Conservation (phyloP, 495 filamentous ascomycete genomes). For the Podospora bellae-mahoneyi region DNA sequence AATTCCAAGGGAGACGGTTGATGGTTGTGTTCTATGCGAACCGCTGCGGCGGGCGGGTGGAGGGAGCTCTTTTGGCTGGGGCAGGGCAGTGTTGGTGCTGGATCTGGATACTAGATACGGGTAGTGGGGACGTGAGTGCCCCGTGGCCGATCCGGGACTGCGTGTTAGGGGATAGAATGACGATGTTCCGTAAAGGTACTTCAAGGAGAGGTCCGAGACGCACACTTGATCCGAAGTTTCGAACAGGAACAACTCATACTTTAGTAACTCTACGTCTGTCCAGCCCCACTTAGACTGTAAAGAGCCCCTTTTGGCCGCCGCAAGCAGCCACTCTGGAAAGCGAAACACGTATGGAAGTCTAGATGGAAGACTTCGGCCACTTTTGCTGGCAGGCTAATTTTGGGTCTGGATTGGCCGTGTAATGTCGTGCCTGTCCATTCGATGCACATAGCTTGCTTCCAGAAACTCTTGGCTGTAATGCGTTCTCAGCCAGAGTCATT, state of each 20-base stretch:
- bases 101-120: too few species aligned
- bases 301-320: conserved; percentile 5
- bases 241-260: background rate
- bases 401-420: background rate
- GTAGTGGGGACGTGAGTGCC: background rate
- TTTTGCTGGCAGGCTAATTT: conserved; percentile 6
- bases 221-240: conserved; percentile 8
- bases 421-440: background rate
- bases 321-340: conserved; percentile 10
- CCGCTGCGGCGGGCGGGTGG: conserved; percentile 10
- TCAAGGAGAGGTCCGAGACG: conserved; percentile 6
- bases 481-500: background rate
- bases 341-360: conserved; percentile 1
- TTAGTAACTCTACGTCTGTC: background rate
- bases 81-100: conserved; percentile 8
- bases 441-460: conserved; percentile 2
- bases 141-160: background rate
- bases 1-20: conserved; percentile 13
- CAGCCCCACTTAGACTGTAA: background rate
- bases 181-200: background rate
- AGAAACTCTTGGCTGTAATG: conserved; percentile 5
- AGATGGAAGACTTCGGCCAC: background rate
- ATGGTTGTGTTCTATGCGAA: conserved; percentile 4
- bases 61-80: conserved; percentile 9
- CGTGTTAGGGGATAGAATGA: background rate